Evolutionary conservation across 2,329 filamentous ascomycete genomes (phyloP).

Genomic region (Colletotrichum graminicola): DNA sequence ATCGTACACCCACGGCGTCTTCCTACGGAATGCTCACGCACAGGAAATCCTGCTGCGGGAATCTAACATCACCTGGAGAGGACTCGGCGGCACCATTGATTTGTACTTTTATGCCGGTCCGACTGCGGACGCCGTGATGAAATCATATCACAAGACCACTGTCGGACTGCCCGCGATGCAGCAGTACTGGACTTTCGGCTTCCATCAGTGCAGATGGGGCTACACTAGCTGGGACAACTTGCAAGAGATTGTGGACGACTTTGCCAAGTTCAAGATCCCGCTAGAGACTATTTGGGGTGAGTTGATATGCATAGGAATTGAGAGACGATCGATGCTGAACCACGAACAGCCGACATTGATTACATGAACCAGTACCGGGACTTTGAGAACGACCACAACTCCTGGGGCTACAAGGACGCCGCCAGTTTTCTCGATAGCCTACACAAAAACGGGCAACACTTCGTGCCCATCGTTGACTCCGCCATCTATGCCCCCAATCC

Average conservation of each 20-base stretch:
- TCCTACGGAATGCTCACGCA: constrained; percentile 80
- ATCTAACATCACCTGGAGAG: constrained; percentile 77
- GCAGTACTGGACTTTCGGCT: constrained; percentile 85
- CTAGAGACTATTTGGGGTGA: constrained; percentile 77
- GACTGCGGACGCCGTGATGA: constrained; percentile 74
- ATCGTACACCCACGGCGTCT: constrained; percentile 81
- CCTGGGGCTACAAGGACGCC: constrained; percentile 70
- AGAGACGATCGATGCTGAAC: constrained; percentile 15
- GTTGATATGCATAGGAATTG: not conserved
- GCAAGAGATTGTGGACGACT: constrained; percentile 75
- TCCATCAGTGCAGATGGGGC: constrained; percentile 87
- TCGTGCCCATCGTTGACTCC: constrained; percentile 81
- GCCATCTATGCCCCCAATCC: constrained; percentile 79
- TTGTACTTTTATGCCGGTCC: constrained; percentile 85
- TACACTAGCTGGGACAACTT: constrained; percentile 80
- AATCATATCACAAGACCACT: constrained; percentile 75
- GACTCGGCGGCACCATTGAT: constrained; percentile 81
- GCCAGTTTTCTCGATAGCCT: constrained; percentile 71
- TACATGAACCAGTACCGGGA: constrained; percentile 75
- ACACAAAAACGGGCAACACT: constrained; percentile 74
- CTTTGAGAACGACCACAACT: constrained; percentile 71
- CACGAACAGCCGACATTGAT: constrained; percentile 72
- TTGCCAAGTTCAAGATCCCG: constrained; percentile 73
- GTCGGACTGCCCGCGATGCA: constrained; percentile 82
- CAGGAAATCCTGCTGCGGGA: constrained; percentile 78